A percentile compares a stretch with the other conserved stretches of the same genome.
Conservation (phyloP, 306 rosid genomes). For the Glycine latifolia region DNA sequence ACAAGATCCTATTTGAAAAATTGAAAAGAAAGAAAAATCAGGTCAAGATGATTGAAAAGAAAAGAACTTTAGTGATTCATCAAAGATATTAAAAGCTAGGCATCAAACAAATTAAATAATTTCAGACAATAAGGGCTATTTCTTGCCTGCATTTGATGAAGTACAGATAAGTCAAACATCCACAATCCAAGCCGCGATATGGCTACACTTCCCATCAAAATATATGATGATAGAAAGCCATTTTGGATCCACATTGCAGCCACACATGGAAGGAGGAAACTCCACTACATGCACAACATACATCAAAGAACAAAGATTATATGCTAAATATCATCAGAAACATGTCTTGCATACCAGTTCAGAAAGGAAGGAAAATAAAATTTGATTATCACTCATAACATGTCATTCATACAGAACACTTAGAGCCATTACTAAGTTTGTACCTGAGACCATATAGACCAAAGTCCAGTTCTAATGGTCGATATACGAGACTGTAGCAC, state of each 20-base stretch:
- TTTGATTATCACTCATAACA: background rate
- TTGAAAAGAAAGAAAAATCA: conserved; percentile 3
- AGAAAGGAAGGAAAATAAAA: conserved; percentile 9
- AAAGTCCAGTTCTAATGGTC: conserved; percentile 78
- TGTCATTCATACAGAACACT: conserved; percentile 10
- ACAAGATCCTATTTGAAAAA: conserved; percentile 66
- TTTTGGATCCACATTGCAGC: conserved; percentile 68
- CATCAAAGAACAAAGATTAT: conserved; percentile 7
- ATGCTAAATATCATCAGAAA: background rate
- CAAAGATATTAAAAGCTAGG: conserved; percentile 8
- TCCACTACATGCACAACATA: conserved; percentile 66
- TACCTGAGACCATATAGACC: conserved; percentile 96
- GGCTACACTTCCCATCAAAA: conserved; percentile 86
- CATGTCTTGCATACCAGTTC: background rate
- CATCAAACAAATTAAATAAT: conserved; percentile 4
- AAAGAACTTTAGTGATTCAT: background rate
- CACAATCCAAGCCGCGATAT: conserved; percentile 91
- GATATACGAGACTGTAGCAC: conserved; percentile 62
- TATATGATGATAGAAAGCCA: conserved; percentile 56
- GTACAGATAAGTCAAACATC: conserved; percentile 87
- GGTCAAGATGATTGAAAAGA: conserved; percentile 27
- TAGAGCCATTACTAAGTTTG: background rate
- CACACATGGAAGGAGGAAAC: conserved; percentile 71
- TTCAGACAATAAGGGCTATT: conserved; percentile 15
- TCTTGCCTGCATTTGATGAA: conserved; percentile 91